phyloP scores from a whole-genome alignment of 495 filamentous ascomycete species.

The Articulospora tetracladia region DNA sequence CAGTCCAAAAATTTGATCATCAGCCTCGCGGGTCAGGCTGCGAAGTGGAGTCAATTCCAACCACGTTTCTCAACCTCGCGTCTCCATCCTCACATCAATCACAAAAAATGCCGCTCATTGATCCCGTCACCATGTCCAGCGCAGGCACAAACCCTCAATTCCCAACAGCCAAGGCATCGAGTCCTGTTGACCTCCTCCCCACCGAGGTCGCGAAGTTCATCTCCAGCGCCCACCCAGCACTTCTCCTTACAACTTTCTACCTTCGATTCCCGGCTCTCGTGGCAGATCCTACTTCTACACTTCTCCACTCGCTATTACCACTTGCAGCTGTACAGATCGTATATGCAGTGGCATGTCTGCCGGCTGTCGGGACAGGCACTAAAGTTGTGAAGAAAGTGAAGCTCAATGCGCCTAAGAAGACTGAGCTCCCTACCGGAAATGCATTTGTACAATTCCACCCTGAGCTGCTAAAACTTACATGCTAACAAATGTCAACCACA shows the following conservation, averaged over 20 bases:
- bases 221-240: conserved; percentile 56
- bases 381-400: conserved; percentile 27
- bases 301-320: conserved; percentile 57
- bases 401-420: conserved; percentile 42
- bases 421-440: conserved; percentile 31
- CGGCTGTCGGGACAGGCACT: conserved; percentile 49
- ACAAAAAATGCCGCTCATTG: conserved; percentile 24
- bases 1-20: not conserved
- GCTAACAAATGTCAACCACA: conserved; percentile 28
- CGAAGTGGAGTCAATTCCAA: not conserved
- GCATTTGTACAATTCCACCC: conserved; percentile 28
- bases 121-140: conserved; percentile 26
- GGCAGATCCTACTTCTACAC: conserved; percentile 61
- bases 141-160: not conserved
- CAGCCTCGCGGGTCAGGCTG: not conserved
- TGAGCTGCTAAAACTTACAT: not conserved
- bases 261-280: conserved; percentile 65
- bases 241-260: conserved; percentile 58
- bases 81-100: not conserved
- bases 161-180: conserved; percentile 10
- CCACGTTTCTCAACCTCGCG: not conserved
- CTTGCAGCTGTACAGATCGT: conserved; percentile 60
- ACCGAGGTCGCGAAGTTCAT: conserved; percentile 20
- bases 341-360: conserved; percentile 72
- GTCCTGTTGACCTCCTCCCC: conserved; percentile 26